Percentiles rank a stretch among this genome's conserved stretches.
Conservation (phyloP, 345 rosid genomes). For the Sonneratia caseolaris region DNA sequence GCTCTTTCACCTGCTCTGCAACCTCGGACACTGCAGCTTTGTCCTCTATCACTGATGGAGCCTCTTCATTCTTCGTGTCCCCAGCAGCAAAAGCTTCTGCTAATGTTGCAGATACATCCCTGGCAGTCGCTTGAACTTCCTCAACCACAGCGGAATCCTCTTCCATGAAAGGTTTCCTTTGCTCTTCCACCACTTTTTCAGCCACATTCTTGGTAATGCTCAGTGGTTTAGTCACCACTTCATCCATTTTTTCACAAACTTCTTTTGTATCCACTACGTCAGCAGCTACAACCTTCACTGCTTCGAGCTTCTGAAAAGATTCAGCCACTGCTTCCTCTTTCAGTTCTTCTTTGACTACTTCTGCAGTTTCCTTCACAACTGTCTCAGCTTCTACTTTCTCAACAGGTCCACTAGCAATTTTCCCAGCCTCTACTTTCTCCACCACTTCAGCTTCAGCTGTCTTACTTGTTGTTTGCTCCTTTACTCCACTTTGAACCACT, state of each 20-base stretch:
- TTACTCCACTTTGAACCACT: neutral
- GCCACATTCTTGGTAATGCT: neutral
- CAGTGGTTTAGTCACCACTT: neutral
- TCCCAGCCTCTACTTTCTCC: constrained; percentile 2
- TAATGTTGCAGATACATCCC: neutral
- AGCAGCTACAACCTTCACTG: constrained; percentile 1
- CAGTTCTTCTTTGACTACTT: constrained; percentile 4
- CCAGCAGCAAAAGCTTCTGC: neutral
- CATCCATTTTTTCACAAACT: neutral
- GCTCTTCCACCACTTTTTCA: neutral
- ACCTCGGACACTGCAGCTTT: constrained; percentile 4
- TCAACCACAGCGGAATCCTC: constrained; percentile 2
- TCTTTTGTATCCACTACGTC: neutral
- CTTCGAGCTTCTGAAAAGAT: neutral
- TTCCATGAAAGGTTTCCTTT: neutral
- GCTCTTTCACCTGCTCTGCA: constrained; percentile 1
- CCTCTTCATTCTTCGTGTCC: neutral
- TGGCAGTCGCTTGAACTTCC: neutral
- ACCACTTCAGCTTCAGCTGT: constrained; percentile 4
- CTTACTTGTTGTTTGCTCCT: constrained; percentile 1
- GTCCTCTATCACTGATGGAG: neutral
- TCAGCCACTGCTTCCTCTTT: neutral
- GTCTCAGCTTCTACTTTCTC: constrained; percentile 4
- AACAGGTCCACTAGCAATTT: neutral
- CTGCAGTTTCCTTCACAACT: neutral